A percentile compares a stretch with the other conserved stretches of the same genome.
Conservation (phyloP, 2,329 filamentous ascomycete species). For the Cladobotryum mycophilum region DNA sequence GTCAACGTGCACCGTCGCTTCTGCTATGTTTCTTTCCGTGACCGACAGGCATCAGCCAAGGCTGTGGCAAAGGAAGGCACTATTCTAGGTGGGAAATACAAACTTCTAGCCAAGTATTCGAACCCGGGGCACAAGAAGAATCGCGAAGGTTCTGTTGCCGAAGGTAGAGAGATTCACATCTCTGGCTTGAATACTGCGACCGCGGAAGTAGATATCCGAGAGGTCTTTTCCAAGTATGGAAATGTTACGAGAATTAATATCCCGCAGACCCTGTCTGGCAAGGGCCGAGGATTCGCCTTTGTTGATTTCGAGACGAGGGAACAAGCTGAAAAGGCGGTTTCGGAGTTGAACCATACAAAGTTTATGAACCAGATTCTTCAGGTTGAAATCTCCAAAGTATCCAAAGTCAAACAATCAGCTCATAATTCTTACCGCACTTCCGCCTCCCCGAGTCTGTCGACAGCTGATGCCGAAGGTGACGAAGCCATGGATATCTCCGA, state of each 20-base stretch:
- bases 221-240: conserved; percentile 70
- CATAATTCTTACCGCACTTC: conserved; percentile 31
- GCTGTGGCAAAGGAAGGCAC: conserved; percentile 70
- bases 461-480: conserved; percentile 32
- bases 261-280: conserved; percentile 59
- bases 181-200: conserved; percentile 58
- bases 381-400: conserved; percentile 54
- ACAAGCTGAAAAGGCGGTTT: conserved; percentile 58
- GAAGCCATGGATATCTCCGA: conserved; percentile 30
- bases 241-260: conserved; percentile 67
- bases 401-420: conserved; percentile 51
- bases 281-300: conserved; percentile 72
- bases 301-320: conserved; percentile 68
- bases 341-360: conserved; percentile 64
- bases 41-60: conserved; percentile 58
- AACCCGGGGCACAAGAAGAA: conserved; percentile 72
- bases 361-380: conserved; percentile 61
- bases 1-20: conserved; percentile 85
- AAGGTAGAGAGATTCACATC: conserved; percentile 80
- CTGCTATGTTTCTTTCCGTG: conserved; percentile 88
- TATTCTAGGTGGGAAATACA: conserved; percentile 60
- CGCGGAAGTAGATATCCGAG: conserved; percentile 61
- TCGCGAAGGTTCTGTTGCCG: conserved; percentile 73
- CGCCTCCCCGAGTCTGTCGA: conserved; percentile 30
- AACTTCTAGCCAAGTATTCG: conserved; percentile 74